Percentiles rank a stretch among this genome's conserved stretches.
Evolutionary conservation across 352 stramenopile species (phyloP).

Genomic region (Globisporangium alternatum): DNA sequence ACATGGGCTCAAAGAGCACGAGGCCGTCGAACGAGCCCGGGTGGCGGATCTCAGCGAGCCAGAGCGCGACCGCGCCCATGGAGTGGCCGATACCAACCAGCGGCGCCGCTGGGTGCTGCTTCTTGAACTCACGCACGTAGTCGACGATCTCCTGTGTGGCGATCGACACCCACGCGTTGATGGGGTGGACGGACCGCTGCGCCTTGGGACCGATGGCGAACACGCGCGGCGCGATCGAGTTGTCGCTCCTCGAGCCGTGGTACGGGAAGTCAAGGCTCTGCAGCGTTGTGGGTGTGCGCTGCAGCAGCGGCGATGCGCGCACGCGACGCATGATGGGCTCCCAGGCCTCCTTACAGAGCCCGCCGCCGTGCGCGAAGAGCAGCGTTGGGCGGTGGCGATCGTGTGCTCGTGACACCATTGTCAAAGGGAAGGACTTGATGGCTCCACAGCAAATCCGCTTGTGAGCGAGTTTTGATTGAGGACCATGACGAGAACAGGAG

Average conservation of each 20-base stretch:
- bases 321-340: slow-evolving; percentile 40
- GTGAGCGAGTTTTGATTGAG: neutral
- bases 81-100: slow-evolving; percentile 54
- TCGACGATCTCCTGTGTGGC: slow-evolving; percentile 16
- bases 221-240: slow-evolving; percentile 22
- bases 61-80: slow-evolving; percentile 38
- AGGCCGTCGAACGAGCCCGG: slow-evolving; percentile 41
- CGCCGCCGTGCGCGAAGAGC: slow-evolving; percentile 43
- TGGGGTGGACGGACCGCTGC: slow-evolving; percentile 36
- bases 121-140: slow-evolving; percentile 16
- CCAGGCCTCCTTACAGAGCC: slow-evolving; percentile 52
- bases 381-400: slow-evolving; percentile 19
- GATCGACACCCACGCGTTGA: slow-evolving; percentile 25
- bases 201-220: slow-evolving; percentile 12
- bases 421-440: neutral
- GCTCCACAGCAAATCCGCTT: neutral
- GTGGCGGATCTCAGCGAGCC: slow-evolving; percentile 31
- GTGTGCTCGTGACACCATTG: neutral
- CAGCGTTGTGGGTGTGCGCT: slow-evolving; percentile 14
- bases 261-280: slow-evolving; percentile 48
- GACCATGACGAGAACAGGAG: no score
- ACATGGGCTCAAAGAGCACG: slow-evolving; percentile 44
- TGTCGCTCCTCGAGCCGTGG: slow-evolving; percentile 40
- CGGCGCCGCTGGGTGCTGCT: slow-evolving; percentile 14
- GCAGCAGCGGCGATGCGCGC: slow-evolving; percentile 26